These are phyloP conservation scores for Triticum timopheevii DNA, from an alignment of 176 grass and related monocot species.

Conservation along the genomic window DNA sequence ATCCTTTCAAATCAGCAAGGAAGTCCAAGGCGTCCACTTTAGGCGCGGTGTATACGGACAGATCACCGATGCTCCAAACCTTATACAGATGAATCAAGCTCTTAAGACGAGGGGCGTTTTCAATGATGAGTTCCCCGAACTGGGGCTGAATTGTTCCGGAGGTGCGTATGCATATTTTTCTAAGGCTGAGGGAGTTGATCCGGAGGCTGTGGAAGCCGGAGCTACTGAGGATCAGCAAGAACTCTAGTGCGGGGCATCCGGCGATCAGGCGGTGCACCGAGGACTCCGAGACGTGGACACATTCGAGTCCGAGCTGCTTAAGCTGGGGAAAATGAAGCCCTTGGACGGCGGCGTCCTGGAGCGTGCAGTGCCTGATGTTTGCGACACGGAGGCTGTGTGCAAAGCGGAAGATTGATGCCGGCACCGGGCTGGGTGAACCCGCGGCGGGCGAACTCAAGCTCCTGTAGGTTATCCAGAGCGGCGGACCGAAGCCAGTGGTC, in stretches of 20 bases:
- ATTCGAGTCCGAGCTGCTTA: background rate
- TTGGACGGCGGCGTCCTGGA: background rate
- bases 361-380: background rate
- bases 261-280: background rate
- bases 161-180: background rate
- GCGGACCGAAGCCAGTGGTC: background rate
- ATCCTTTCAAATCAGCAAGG: background rate
- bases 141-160: background rate
- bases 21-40: background rate
- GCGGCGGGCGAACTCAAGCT: background rate
- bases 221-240: background rate
- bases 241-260: background rate
- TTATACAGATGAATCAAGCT: background rate
- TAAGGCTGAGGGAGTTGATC: background rate
- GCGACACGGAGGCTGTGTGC: background rate
- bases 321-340: background rate
- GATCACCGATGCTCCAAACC: background rate
- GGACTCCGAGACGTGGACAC: background rate
- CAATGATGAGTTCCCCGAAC: background rate
- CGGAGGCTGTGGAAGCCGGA: background rate
- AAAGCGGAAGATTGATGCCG: conserved; percentile 27
- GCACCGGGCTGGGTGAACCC: background rate
- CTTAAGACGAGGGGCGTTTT: background rate
- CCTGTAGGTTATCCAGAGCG: background rate
- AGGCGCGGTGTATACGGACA: background rate